phyloP scores from a whole-genome alignment of 2,329 filamentous ascomycete genomes.

The Eutypa lata region DNA sequence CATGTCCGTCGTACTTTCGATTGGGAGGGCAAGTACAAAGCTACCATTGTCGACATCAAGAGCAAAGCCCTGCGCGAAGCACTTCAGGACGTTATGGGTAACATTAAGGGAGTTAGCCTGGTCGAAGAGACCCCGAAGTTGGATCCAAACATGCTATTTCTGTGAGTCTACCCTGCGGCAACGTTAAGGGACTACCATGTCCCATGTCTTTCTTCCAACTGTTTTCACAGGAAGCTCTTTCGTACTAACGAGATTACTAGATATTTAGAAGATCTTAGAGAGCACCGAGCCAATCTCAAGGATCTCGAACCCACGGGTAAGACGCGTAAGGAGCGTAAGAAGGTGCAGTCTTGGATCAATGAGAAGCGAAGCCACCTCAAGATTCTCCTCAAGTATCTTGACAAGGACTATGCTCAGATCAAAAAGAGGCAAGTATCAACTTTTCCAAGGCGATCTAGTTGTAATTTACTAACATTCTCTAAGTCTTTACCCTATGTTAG shows the following conservation, averaged over 20 bases:
- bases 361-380: constrained; percentile 65
- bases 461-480: background rate
- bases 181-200: too few species aligned
- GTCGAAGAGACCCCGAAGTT: constrained; percentile 76
- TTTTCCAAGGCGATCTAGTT: background rate
- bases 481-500: constrained; percentile 74
- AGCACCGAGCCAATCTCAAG: constrained; percentile 62
- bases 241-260: constrained; percentile 35
- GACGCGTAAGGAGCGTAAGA: constrained; percentile 56
- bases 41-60: constrained; percentile 78
- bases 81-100: constrained; percentile 68
- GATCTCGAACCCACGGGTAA: constrained; percentile 46
- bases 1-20: constrained; percentile 80
- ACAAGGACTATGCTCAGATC: constrained; percentile 73
- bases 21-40: constrained; percentile 75
- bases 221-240: too few species aligned
- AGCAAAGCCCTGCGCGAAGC: constrained; percentile 74
- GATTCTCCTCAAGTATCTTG: constrained; percentile 71
- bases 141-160: constrained; percentile 68
- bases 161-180: too few species aligned
- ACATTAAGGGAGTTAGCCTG: constrained; percentile 73
- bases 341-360: constrained; percentile 54
- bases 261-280: constrained; percentile 75
- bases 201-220: too few species aligned
- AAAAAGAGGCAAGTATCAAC: constrained; percentile 54